Evolutionary conservation across 805 yeast species (phyloP), one percentile per base, ranked within the genome.

Genomic region (Cyberlindnera americana): DNA sequence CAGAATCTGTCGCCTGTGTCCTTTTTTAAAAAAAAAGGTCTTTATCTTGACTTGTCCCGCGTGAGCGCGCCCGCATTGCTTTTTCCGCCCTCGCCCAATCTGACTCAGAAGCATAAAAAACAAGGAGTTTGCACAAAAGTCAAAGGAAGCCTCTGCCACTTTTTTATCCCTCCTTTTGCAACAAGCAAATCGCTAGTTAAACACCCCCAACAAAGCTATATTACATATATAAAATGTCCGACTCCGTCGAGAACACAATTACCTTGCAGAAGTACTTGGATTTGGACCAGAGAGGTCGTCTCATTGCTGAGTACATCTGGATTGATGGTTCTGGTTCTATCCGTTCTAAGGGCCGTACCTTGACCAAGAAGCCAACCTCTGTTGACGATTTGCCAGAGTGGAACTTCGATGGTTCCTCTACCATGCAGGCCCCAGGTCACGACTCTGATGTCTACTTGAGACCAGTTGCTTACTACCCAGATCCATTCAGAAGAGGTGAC

Each of bases 391-490:
- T 93, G 56, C 97, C 98, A 53, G 96, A 91, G 70, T 93, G 99
- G 99, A 93, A 93, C 77, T 93, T 93, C 59, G 99, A 93, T 66
- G 99, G 99, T 69, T 90, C 98, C 31, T 90, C 98, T 24, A 93
- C 99, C 38, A 89, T 84, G 55, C 99, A 93, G 75, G 98, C 99
- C 41, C 97, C 97, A 59, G 99, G 99, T 56, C 81, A 85, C 67
- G 90, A 93, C 73, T 89, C 97, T 32, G 99, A 93, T 65, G 78
- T 93, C 49, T 89, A 88, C 67, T 74, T 93, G 61, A 83, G 95
- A 69, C 99, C 99, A n/a, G 95, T 78, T 52, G 88, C 97, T 40
- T 83, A 71, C 68, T 93, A 87, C 78, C 82, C 89, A 50, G 99
- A 93, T 67, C 99, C 99, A 25, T 89, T 93, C 77, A 89, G 99